phyloP scores from a whole-genome alignment of 2,329 filamentous ascomycete species.

The Arthroderma sp. region DNA sequence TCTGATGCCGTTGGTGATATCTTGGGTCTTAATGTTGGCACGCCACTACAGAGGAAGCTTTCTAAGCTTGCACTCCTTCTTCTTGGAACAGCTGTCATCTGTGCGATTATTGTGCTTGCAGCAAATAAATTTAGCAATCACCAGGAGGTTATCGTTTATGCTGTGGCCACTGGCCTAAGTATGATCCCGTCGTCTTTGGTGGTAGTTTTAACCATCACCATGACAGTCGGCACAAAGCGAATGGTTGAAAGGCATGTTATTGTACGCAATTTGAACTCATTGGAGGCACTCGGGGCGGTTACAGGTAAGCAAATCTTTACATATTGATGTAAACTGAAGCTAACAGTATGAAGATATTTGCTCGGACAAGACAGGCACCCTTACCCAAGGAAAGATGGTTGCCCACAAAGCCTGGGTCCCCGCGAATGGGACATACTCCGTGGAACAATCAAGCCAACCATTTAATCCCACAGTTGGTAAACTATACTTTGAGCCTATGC shows the following conservation, averaged over 20 bases:
- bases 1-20: slow-evolving; percentile 50
- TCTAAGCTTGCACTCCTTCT: slow-evolving; percentile 55
- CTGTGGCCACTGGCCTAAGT: slow-evolving; percentile 46
- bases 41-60: slow-evolving; percentile 56
- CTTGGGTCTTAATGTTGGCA: slow-evolving; percentile 55
- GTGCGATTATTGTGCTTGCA: slow-evolving; percentile 55
- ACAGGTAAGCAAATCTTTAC: slow-evolving; percentile 23
- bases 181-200: slow-evolving; percentile 54
- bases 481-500: slow-evolving; percentile 29
- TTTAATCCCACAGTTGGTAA: slow-evolving; percentile 45
- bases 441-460: slow-evolving; percentile 44
- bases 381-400: slow-evolving; percentile 53
- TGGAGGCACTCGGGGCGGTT: slow-evolving; percentile 51
- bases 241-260: slow-evolving; percentile 47
- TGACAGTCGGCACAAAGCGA: slow-evolving; percentile 48
- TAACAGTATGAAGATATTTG: slow-evolving; percentile 35
- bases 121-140: slow-evolving; percentile 45
- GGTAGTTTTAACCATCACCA: slow-evolving; percentile 55
- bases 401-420: slow-evolving; percentile 49
- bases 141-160: slow-evolving; percentile 53
- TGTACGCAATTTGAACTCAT: slow-evolving; percentile 44
- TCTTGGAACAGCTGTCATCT: slow-evolving; percentile 54
- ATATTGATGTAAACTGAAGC: neutral
- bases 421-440: slow-evolving; percentile 44
- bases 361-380: slow-evolving; percentile 48